Evolutionary conservation across 2,329 filamentous ascomycete genomes (phyloP), one percentile per base, ranked within the genome.

Genomic region (Aureobasidium namibiae): DNA sequence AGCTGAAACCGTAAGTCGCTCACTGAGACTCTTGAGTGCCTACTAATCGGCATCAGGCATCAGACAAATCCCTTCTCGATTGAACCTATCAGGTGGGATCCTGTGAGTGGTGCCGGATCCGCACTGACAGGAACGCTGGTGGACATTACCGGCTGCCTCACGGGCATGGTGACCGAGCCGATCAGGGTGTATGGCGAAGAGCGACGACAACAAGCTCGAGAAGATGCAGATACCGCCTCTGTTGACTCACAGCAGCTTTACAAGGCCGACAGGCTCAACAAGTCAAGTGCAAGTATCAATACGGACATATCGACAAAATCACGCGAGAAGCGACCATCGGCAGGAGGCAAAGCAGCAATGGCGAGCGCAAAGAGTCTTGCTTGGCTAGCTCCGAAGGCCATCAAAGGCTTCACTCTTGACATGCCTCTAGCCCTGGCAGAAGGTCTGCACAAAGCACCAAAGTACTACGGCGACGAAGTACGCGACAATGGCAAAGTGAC

Each of bases 141-240:
- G 66, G 78, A 87, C 0, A 76, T 92, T 52, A 88, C 87, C 11
- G 88, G 87, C 2, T 78, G 84, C 3, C 79, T 53, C n/a, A 53
- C 49, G 1, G 49, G 49, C 9, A 53, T 53, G 36, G 36, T 53
- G 2, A 53, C 49, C 4, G 23, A 53, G 3, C 49, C 49, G 1
- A 31, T 53, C 16, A 24, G 38, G 21, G 49, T 16, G 23, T 53
- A 53, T 23, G 10, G 36, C 16, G 24, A 53, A 10, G 49, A 53
- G 8, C 9, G 13, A 16, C 34, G 36, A 41, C 16, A 23, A 31
- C 36, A 53, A 23, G 23, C 38, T 4, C 16, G n/a, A 31, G 24
- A 9, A 1, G 11, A 16, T 11, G 16, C 23, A 11, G 3, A 9
- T 6, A 23, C 21, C 3, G 8, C 16, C 2, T 8, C 18, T 4